Conservation (phyloP, 2,329 filamentous ascomycete genomes). For the Colletotrichum australisinense region DNA sequence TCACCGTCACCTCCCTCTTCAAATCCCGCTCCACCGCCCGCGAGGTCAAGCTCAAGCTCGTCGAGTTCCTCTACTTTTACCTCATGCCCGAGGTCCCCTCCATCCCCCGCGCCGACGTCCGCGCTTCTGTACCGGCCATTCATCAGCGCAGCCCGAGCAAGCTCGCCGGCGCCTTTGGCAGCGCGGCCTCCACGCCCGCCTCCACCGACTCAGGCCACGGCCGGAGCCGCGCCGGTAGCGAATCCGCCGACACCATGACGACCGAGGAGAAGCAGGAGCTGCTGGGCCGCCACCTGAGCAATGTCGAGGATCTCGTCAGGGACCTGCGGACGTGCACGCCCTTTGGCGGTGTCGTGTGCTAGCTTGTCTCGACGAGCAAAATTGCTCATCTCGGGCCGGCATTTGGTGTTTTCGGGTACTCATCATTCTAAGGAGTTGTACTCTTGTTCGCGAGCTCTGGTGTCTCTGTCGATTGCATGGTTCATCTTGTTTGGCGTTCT, state of each 20-base stretch:
- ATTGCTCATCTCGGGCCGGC: slow-evolving; percentile 1
- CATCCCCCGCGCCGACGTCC: slow-evolving; percentile 60
- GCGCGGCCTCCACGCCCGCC: slow-evolving; percentile 42
- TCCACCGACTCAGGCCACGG: slow-evolving; percentile 43
- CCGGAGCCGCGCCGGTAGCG: slow-evolving; percentile 49
- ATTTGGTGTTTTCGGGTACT: slow-evolving; percentile 21
- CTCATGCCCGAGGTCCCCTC: slow-evolving; percentile 89
- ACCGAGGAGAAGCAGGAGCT: slow-evolving; percentile 87
- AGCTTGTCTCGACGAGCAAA: slow-evolving; percentile 1
- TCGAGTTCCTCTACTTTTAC: slow-evolving; percentile 98
- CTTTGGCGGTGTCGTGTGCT: slow-evolving; percentile 72
- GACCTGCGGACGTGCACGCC: slow-evolving; percentile 84
- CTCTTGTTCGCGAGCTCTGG: slow-evolving; percentile 29
- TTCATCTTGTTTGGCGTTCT: slow-evolving; percentile 32
- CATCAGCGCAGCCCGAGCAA: slow-evolving; percentile 78
- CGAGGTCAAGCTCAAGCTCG: slow-evolving; percentile 93
- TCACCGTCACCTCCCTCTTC: slow-evolving; percentile 93
- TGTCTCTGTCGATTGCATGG: neutral
- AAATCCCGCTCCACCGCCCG: slow-evolving; percentile 86
- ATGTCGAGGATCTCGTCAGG: slow-evolving; percentile 85
- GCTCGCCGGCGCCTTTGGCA: slow-evolving; percentile 67
- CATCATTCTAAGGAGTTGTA: slow-evolving; percentile 15
- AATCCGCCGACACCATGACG: slow-evolving; percentile 63
- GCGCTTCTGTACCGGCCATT: slow-evolving; percentile 60
- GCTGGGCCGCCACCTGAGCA: slow-evolving; percentile 81